Evolutionary conservation across 768 basidiomycete genomes (phyloP).

Genomic region (Boletus rex-veris): DNA sequence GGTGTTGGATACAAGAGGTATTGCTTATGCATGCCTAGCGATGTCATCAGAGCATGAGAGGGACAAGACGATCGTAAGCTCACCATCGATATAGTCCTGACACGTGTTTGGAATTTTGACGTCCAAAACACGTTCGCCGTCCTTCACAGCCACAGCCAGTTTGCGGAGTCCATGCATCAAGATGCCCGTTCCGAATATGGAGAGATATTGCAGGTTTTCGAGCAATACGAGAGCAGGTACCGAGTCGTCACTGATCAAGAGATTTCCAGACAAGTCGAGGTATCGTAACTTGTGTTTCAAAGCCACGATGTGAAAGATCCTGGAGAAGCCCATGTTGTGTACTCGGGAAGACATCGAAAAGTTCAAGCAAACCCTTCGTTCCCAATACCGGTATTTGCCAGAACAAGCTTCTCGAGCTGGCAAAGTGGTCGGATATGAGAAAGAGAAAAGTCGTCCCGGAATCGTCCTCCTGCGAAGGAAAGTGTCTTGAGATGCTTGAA

Average conservation of each 20-base stretch:
- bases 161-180: conserved; percentile 57
- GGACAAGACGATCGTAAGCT: conserved; percentile 12
- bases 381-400: conserved; percentile 53
- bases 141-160: conserved; percentile 37
- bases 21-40: conserved; percentile 41
- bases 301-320: conserved; percentile 55
- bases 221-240: conserved; percentile 53
- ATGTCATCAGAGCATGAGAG: not conserved
- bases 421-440: conserved; percentile 53
- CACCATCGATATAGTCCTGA: conserved; percentile 53
- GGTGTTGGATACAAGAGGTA: conserved; percentile 47
- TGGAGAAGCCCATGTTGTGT: conserved; percentile 24
- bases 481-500: conserved; percentile 51
- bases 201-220: conserved; percentile 45
- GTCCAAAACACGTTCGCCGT: conserved; percentile 37
- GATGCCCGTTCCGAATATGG: conserved; percentile 51
- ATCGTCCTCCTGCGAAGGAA: conserved; percentile 43
- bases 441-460: conserved; percentile 47
- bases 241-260: conserved; percentile 51
- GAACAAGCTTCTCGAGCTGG: conserved; percentile 41
- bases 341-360: not conserved
- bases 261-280: conserved; percentile 53
- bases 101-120: conserved; percentile 49
- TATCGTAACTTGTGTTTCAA: conserved; percentile 51
- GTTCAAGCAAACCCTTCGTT: conserved; percentile 53